Evolutionary conservation across 75 land plant species (phyloP).

Genomic region (Ceratopteris richardii): DNA sequence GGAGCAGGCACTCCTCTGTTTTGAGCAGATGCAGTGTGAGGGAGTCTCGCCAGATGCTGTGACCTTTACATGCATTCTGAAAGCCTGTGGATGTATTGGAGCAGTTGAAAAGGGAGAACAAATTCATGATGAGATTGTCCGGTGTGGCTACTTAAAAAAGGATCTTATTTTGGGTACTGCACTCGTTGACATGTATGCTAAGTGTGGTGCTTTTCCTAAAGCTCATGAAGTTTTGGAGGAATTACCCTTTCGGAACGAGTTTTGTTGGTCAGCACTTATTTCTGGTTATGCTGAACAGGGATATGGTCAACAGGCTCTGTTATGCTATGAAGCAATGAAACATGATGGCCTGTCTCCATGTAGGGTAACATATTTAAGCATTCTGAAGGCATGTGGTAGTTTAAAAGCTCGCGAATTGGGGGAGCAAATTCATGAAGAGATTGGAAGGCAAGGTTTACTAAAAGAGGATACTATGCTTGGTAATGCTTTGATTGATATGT

Average conservation of each 20-base stretch:
- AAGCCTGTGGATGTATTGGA: slow-evolving; percentile 7
- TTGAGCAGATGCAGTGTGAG: slow-evolving; percentile 35
- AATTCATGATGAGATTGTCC: not conserved
- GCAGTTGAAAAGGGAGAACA: too few relatives aligned
- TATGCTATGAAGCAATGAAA: slow-evolving; percentile 3
- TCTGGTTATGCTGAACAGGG: slow-evolving; percentile 17
- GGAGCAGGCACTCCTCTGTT: slow-evolving; percentile 10
- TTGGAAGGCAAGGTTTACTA: not conserved
- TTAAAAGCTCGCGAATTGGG: slow-evolving; percentile 13
- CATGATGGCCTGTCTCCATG: slow-evolving; percentile 9
- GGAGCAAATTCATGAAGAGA: slow-evolving; percentile 9
- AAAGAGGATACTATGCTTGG: slow-evolving; percentile 2
- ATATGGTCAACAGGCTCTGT: slow-evolving; percentile 3
- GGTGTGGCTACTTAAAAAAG: not conserved
- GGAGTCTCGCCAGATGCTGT: slow-evolving; percentile 31
- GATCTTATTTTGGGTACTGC: slow-evolving; percentile 7
- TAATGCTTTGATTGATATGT: slow-evolving; percentile 23
- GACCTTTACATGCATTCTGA: slow-evolving; percentile 27
- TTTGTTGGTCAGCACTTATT: slow-evolving; percentile 19
- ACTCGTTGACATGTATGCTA: slow-evolving; percentile 21
- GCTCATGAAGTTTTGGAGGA: slow-evolving; percentile 14
- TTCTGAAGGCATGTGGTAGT: slow-evolving; percentile 17
- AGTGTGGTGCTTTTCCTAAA: slow-evolving; percentile 5
- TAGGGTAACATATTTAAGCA: slow-evolving; percentile 7
- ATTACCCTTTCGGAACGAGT: slow-evolving; percentile 4